A percentile compares a stretch with the other conserved stretches of the same genome.
Conservation (phyloP, 257 asterid species). For the Misopates orontium region DNA sequence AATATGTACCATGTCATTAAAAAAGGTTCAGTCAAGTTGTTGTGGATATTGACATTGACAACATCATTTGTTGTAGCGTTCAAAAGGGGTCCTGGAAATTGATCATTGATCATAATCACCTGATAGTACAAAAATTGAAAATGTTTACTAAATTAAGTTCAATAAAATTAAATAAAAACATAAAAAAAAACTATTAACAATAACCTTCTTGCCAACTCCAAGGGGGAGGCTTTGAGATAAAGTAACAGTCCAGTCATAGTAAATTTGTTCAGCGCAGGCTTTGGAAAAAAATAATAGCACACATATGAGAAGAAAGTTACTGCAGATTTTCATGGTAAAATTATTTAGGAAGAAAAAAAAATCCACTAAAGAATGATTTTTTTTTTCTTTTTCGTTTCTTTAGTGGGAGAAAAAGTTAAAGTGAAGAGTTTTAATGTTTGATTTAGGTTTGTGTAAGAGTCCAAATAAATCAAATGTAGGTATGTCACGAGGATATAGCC, state of each 20-base stretch:
- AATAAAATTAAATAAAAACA: not conserved
- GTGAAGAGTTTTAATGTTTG: too few species aligned
- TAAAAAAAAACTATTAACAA: not conserved
- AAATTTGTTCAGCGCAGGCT: not conserved
- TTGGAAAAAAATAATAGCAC: not conserved
- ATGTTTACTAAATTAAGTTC: not conserved
- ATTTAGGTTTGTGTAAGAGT: not conserved
- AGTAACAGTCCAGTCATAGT: constrained; percentile 35
- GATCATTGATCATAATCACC: constrained; percentile 40
- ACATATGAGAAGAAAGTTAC: constrained; percentile 9
- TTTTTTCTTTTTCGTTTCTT: not conserved
- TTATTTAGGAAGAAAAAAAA: not conserved
- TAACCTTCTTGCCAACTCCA: constrained; percentile 33
- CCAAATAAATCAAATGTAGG: too few species aligned
- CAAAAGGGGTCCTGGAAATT: constrained; percentile 44
- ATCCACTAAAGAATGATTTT: not conserved
- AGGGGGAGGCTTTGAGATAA: constrained; percentile 27
- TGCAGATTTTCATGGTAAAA: not conserved
- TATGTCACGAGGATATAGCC: not conserved
- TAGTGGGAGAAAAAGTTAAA: not conserved
- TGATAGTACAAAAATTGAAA: constrained; percentile 1
- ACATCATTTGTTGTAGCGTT: constrained; percentile 32
- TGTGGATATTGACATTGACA: constrained; percentile 34
- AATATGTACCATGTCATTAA: constrained; percentile 34
- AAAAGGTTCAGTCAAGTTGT: constrained; percentile 39